phyloP scores from a whole-genome alignment of 768 basidiomycete genomes.

The Scleroderma bovista region DNA sequence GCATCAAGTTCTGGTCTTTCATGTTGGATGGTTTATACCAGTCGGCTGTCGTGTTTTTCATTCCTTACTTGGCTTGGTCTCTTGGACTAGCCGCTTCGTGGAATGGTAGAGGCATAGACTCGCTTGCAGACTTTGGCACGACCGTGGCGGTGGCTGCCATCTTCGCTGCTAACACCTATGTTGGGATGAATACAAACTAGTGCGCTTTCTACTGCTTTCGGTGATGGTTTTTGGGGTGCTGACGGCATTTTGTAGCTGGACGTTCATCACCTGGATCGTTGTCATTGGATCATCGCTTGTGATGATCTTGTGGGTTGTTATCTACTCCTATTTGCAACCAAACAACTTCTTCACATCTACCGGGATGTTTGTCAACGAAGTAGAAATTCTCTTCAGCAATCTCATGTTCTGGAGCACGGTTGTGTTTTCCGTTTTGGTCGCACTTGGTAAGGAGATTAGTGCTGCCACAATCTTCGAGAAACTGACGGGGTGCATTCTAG shows the following conservation, averaged over 20 bases:
- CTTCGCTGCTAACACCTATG: constrained; percentile 81
- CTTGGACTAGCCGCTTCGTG: constrained; percentile 61
- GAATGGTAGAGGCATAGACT: constrained; percentile 76
- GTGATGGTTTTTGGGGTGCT: constrained; percentile 7
- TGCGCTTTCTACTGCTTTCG: constrained; percentile 41
- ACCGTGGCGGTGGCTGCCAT: constrained; percentile 86
- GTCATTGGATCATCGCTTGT: constrained; percentile 75
- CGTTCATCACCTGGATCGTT: constrained; percentile 77
- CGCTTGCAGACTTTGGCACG: constrained; percentile 85
- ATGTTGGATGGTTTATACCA: constrained; percentile 96
- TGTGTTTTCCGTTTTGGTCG: constrained; percentile 59
- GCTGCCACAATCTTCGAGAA: neutral
- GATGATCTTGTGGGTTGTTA: constrained; percentile 81
- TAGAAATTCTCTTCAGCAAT: constrained; percentile 66
- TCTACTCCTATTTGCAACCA: constrained; percentile 79
- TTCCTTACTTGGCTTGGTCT: constrained; percentile 75
- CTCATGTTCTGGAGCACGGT: constrained; percentile 83
- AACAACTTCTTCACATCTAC: constrained; percentile 69
- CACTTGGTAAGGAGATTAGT: constrained; percentile 50
- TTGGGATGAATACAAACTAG: constrained; percentile 88
- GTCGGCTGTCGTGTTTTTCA: constrained; percentile 78
- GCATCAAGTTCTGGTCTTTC: constrained; percentile 88
- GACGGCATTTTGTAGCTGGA: constrained; percentile 53
- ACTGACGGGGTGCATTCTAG: constrained; percentile 29
- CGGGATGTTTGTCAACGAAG: constrained; percentile 68